Conservation (phyloP, 345 rosid species). For the Adansonia digitata region DNA sequence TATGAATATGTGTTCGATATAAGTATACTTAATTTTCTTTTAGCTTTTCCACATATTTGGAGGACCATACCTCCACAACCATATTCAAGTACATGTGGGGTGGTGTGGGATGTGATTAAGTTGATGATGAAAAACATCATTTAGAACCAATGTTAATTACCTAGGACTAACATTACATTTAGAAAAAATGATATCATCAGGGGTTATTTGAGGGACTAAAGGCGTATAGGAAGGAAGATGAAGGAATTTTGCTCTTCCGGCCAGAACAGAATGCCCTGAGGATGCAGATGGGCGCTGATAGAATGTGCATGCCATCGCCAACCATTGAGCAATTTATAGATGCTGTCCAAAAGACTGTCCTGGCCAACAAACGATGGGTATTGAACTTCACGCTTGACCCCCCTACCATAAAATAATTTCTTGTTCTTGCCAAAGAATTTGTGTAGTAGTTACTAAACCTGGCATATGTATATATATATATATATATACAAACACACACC, state of each 20-base stretch:
- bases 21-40: neutral
- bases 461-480: no score
- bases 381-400: neutral
- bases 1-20: neutral
- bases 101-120: neutral
- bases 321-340: slow-evolving; percentile 42
- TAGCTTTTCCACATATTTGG: neutral
- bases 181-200: slow-evolving; percentile 14
- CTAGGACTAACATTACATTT: neutral
- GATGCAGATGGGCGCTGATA: slow-evolving; percentile 52
- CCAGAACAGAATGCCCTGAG: slow-evolving; percentile 51
- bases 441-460: neutral
- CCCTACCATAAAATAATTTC: neutral
- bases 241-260: slow-evolving; percentile 40
- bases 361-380: slow-evolving; percentile 54
- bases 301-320: slow-evolving; percentile 56
- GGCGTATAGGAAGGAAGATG: slow-evolving; percentile 53
- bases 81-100: no score
- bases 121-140: neutral
- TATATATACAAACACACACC: no score
- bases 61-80: no score
- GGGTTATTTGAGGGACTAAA: slow-evolving; percentile 48
- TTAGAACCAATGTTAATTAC: neutral
- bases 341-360: slow-evolving; percentile 33
- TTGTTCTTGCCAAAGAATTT: neutral